Conservation (phyloP, 352 stramenopile genomes). For the Phytophthora fragariae region DNA sequence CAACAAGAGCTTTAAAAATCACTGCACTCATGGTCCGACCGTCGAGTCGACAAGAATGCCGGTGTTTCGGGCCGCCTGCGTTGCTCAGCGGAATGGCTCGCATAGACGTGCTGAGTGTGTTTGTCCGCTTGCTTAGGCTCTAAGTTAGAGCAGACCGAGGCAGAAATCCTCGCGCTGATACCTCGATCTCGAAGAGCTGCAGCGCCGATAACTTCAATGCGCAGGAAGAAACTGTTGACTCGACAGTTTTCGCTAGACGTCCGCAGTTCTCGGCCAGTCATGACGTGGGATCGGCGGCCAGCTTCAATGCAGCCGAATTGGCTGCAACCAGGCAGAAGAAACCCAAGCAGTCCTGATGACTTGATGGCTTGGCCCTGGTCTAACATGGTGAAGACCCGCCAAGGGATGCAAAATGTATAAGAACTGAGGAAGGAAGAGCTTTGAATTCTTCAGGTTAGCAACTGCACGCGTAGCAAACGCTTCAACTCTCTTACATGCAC, state of each 20-base stretch:
- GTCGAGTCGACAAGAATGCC: constrained; percentile 29
- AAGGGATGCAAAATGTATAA: background rate
- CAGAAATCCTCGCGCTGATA: constrained; percentile 16
- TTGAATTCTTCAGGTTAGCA: constrained; percentile 34
- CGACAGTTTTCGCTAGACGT: constrained; percentile 33
- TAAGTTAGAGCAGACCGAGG: constrained; percentile 1
- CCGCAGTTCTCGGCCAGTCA: background rate
- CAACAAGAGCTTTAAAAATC: background rate
- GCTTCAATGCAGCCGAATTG: constrained; percentile 9
- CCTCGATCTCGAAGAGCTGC: constrained; percentile 19
- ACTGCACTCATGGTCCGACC: background rate
- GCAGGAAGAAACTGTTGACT: constrained; percentile 26
- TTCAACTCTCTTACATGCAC: constrained; percentile 35
- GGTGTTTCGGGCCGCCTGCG: constrained; percentile 15
- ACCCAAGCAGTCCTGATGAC: constrained; percentile 7
- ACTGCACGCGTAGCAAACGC: constrained; percentile 31
- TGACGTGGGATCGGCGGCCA: background rate
- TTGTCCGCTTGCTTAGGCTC: constrained; percentile 4
- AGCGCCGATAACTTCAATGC: constrained; percentile 18
- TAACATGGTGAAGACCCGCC: constrained; percentile 14
- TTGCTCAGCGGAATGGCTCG: constrained; percentile 26
- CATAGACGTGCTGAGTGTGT: constrained; percentile 4
- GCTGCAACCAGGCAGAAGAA: background rate
- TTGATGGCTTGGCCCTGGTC: constrained; percentile 26
- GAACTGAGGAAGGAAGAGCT: constrained; percentile 7